Conservation (phyloP, 2,329 filamentous ascomycete genomes). For the Pyricularia grisea region DNA sequence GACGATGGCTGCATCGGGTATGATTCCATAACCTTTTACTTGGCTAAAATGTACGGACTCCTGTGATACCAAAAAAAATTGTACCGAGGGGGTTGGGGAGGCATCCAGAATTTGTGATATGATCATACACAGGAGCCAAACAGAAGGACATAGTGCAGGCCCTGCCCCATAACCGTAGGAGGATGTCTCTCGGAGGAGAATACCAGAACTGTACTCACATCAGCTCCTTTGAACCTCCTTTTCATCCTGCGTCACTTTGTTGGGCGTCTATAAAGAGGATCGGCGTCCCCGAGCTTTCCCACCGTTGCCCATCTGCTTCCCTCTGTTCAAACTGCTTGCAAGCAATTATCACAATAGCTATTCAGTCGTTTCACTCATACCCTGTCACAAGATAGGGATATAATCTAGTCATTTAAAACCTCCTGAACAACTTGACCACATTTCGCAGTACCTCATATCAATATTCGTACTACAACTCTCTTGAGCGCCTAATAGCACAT, state of each 20-base stretch:
- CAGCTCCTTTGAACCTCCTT: not conserved
- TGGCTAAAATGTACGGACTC: not conserved
- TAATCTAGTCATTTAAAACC: not conserved
- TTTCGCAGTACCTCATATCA: not conserved
- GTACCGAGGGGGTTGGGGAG: not conserved
- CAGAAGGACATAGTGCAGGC: not conserved
- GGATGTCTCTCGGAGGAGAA: not conserved
- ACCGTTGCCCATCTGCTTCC: not conserved
- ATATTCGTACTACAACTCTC: not conserved
- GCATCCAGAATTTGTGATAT: not conserved
- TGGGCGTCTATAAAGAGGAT: not conserved
- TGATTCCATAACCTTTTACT: not conserved
- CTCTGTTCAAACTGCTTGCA: not conserved
- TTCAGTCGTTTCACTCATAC: not conserved
- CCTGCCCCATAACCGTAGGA: not conserved
- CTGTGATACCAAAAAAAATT: not conserved
- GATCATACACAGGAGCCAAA: not conserved
- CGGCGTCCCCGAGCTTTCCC: not conserved
- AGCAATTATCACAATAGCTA: no score
- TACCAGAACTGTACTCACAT: not conserved
- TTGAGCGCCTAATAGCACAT: not conserved
- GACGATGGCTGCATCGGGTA: not conserved
- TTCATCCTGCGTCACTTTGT: not conserved
- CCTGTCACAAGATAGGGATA: not conserved
- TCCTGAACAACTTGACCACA: not conserved